Base-by-base conservation (phyloP, 345 rosid genomes). In the Limnanthes douglasii region DNA sequence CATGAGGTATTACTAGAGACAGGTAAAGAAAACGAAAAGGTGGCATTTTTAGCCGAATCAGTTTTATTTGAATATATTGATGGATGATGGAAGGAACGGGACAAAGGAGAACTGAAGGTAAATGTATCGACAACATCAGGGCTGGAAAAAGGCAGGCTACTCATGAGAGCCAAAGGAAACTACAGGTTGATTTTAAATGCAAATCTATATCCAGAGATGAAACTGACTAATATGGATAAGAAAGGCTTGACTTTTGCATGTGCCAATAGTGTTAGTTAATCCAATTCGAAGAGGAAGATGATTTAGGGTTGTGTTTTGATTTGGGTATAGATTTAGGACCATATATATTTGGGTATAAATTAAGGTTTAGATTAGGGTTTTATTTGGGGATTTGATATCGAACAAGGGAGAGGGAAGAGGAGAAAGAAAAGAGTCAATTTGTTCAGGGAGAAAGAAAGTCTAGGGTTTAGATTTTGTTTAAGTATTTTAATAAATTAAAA, bases 71-170 rank as follows among this genome's bases (percentile, higher is more conserved):
- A 90, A 43, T 90, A 37, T 50, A 31, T 59, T 4, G 78, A 75
- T 40, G 75, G 82, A 14, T 51, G 59, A 21, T 90, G 98, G 98
- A 90, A 81, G 72, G 98, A 90, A 56, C 94, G 98, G 8, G 98
- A 96, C 4, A 85, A 90, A 68, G 96, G 98, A 50, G 98, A 70
- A 41, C 47, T 84, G 30, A 90, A 75, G 64, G 85, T 90, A 47
- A 85, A 90, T 21, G 79, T 84, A 5, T 66, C 76, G 1, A 63
- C 77, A 26, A 15, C 53, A 2, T n/a, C n/a, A n/a, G 92, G 60
- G n/a, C 5, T 55, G 2, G 76, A 68, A 44, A 77, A 44, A 52
- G 84, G 77, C 28, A 80, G 98, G 39, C 45, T 90, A 13, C 53
- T 90, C 4, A 90, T 90, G 98, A 77, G 98, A 66, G 61, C 92